Evolutionary conservation across 768 basidiomycete species (phyloP), one percentile per base, ranked within the genome.

Genomic region (Naematelia aurantialba): DNA sequence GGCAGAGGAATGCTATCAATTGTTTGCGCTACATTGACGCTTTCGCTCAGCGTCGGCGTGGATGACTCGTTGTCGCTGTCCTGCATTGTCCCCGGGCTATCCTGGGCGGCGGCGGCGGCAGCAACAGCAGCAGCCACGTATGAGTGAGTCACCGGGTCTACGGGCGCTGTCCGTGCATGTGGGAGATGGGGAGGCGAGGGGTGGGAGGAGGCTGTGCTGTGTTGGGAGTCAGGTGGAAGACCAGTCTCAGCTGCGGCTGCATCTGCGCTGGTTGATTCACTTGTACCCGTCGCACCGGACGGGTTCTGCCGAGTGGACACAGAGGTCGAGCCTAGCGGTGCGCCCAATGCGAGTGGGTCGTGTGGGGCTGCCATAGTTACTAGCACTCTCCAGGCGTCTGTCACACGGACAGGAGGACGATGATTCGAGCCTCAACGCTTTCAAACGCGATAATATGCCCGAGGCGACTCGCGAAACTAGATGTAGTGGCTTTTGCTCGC

Each of bases 1-100:
- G 66, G 60, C 29, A 64, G 45, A 30, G 57, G n/a, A n/a, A n/a
- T n/a, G 61, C 26, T 60, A 54, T 4, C 66, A 60, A 48, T 61
- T 53, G 17, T 44, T 5, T 57, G 50, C 21, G 59, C 44, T 1
- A 57, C 29, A 25, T 44, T 3, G 11, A 24, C 31, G 13, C 17
- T 19, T 12, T 31, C 56, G n/a, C 45, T 29, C 39, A 68, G 27
- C 25, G 68, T 69, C 22, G 65, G 59, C 12, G 65, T 64, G 31
- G 65, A 56, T 13, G 61, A 54, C 34, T 49, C 59, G 13, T 48
- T 39, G 27, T 22, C 29, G 51, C 42, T 22, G 22, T 48, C 21
- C 19, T 26, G 54, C 10, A 13, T 45, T 10, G n/a, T n/a, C n/a
- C n/a, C n/a, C n/a, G n/a, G n/a, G n/a, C n/a, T n/a, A n/a, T n/a